Conservation (phyloP, 2,329 filamentous ascomycete species). For the Botrytis squamosa region DNA sequence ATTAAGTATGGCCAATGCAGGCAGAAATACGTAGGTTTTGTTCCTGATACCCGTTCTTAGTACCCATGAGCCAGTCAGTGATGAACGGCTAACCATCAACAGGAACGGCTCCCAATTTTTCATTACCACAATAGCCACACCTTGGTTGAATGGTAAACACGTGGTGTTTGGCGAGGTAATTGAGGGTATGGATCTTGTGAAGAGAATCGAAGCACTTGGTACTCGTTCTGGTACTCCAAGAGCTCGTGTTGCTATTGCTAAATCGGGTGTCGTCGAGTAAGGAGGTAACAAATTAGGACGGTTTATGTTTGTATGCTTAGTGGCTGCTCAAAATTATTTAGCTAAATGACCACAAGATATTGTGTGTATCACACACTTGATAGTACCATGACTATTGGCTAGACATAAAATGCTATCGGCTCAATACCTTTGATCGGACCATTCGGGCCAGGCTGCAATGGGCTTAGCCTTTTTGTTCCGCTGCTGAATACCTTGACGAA, state of each 20-base stretch:
- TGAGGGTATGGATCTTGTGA: slow-evolving; percentile 51
- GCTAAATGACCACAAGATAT: not conserved
- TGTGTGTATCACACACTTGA: accelerated
- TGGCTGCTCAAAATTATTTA: not conserved
- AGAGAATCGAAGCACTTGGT: slow-evolving; percentile 60
- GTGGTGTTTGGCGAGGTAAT: slow-evolving; percentile 83
- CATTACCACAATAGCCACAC: slow-evolving; percentile 88
- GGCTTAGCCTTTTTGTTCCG: too few relatives aligned
- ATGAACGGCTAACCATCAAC: slow-evolving; percentile 43
- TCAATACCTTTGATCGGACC: not conserved
- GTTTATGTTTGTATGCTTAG: not conserved
- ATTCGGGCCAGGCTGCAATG: not conserved
- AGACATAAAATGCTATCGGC: not conserved
- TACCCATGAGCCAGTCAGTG: not conserved
- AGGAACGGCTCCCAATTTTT: slow-evolving; percentile 99
- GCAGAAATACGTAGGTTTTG: slow-evolving; percentile 79
- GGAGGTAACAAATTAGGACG: not conserved
- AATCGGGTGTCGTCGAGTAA: slow-evolving; percentile 44
- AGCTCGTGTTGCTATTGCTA: slow-evolving; percentile 54
- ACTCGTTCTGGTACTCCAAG: slow-evolving; percentile 54
- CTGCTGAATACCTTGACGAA: not conserved
- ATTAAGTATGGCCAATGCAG: slow-evolving; percentile 93
- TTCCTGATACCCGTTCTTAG: slow-evolving; percentile 37
- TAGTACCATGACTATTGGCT: not conserved
- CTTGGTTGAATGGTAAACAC: slow-evolving; percentile 92